Conservation (phyloP, 352 stramenopile species). For the Phytophthora citricola region DNA sequence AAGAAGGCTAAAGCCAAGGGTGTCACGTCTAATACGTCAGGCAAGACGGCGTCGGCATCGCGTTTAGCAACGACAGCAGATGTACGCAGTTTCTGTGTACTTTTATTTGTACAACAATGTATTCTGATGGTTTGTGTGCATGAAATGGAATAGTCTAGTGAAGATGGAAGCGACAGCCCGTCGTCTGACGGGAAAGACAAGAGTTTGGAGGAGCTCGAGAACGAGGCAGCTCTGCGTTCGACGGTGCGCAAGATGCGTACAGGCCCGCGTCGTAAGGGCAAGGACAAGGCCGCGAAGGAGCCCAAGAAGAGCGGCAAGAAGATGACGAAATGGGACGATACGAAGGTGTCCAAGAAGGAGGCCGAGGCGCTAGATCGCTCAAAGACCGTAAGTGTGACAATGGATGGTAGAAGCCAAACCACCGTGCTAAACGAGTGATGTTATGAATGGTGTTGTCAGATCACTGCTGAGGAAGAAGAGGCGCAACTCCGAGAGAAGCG, state of each 20-base stretch:
- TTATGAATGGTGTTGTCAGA: constrained; percentile 27
- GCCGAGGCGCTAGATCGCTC: constrained; percentile 78
- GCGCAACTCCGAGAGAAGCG: constrained; percentile 76
- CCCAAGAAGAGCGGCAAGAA: constrained; percentile 79
- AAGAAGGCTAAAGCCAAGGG: constrained; percentile 77
- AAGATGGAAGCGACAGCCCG: constrained; percentile 65
- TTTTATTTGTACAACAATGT: background rate
- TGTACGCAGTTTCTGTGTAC: constrained; percentile 21
- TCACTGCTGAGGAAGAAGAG: constrained; percentile 75
- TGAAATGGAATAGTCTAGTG: constrained; percentile 53
- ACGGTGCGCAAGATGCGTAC: constrained; percentile 70
- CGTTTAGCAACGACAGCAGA: constrained; percentile 45
- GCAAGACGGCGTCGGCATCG: constrained; percentile 53
- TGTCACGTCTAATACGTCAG: constrained; percentile 48
- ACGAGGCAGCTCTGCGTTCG: constrained; percentile 49
- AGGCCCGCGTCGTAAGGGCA: constrained; percentile 65
- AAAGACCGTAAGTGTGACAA: constrained; percentile 48
- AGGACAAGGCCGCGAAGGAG: constrained; percentile 55
- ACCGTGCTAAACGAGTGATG: constrained; percentile 12
- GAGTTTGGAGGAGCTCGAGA: constrained; percentile 65
- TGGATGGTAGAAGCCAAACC: background rate
- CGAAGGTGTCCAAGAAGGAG: constrained; percentile 88
- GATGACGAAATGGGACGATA: constrained; percentile 88
- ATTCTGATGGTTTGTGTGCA: background rate
- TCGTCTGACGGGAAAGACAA: constrained; percentile 57